Base-by-base conservation (phyloP, 2,329 filamentous ascomycete genomes). In the Ophiostoma sp. region DNA sequence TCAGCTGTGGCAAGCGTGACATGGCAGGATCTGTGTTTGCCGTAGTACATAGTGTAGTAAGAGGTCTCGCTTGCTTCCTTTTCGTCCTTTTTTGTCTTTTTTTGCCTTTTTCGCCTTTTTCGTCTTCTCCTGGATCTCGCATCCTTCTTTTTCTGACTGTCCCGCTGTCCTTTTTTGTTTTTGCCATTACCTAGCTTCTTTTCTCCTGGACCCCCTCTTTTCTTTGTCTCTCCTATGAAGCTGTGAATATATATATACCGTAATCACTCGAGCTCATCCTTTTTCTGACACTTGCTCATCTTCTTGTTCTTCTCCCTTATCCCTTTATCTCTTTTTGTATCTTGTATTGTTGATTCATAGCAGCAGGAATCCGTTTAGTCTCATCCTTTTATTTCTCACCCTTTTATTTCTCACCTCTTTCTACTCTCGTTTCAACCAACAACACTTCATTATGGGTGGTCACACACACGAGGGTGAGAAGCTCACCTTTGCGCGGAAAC, bases 401-500 rank as follows among this genome's bases (percentile, higher is more conserved):
- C 33, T 3, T 36, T 36, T 36, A 8, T 36, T 36, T 36, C 33
- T 45, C 1, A 19, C 42, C 36, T 42, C 61, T 59, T 31, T 22
- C 9, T 63, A 48, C 2, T 22, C 25, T 19, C 31, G 19, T 11
- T 63, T 28, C 12, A 31, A 28, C 36, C 28, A 28, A 19, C 69
- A 31, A 74, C n/a, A 36, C 36, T 15, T 36, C 33, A 64, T 17
- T 2, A 75, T 75, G 71, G 55, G 48, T 17, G 55, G 48, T 17
- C 42, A 52, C 66, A 69, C 45, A 12, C 28, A 61, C 22, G 59
- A 25, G 36, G 57, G 57, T 31, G 48, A 69, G 19, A 17, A 48
- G 59, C 59, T 25, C 59, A 69, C 74, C 2, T 76, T 75, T 52
- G 75, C 70, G 19, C 59, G 59, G 25, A 57, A 59, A 71, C 55